Evolutionary conservation across 495 filamentous ascomycete species (phyloP).

Genomic region (Mycothermus thermophilus): DNA sequence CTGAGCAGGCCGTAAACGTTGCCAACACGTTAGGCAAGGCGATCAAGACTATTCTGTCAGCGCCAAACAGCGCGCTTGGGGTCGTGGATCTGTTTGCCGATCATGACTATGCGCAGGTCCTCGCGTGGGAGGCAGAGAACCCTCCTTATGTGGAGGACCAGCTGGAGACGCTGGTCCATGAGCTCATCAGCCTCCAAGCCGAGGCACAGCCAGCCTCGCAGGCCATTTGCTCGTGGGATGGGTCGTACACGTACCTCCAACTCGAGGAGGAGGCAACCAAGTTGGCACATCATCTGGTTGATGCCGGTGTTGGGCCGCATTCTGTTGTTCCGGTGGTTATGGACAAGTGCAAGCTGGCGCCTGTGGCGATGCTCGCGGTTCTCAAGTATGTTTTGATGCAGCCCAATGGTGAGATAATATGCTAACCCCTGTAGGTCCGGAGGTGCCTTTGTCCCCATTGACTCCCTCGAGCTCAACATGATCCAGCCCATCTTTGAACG

Average conservation of each 20-base stretch:
- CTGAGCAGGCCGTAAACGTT: constrained; percentile 26
- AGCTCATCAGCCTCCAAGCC: constrained; percentile 23
- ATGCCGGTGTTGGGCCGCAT: constrained; percentile 28
- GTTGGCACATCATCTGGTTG: constrained; percentile 28
- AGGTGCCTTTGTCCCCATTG: constrained; percentile 30
- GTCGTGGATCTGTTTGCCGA: constrained; percentile 31
- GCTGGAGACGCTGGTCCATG: constrained; percentile 19
- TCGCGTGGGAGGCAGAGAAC: constrained; percentile 24
- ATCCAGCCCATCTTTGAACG: constrained; percentile 29
- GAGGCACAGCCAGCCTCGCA: constrained; percentile 22
- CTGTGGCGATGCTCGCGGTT: constrained; percentile 34
- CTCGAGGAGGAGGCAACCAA: constrained; percentile 25
- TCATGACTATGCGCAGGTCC: constrained; percentile 29
- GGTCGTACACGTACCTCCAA: constrained; percentile 26
- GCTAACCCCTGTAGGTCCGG: no score
- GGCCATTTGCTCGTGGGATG: constrained; percentile 34
- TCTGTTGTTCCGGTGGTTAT: constrained; percentile 33
- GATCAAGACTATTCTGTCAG: constrained; percentile 26
- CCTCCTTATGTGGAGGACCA: constrained; percentile 9
- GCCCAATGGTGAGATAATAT: no score
- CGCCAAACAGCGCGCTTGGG: constrained; percentile 21
- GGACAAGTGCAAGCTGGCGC: constrained; percentile 30
- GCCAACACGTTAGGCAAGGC: constrained; percentile 31
- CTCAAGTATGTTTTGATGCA: constrained; percentile 29
- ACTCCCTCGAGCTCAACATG: constrained; percentile 24